Conservation (phyloP, 1,284 basidiomycete species). For the Cutaneotrichosporon sp. region DNA sequence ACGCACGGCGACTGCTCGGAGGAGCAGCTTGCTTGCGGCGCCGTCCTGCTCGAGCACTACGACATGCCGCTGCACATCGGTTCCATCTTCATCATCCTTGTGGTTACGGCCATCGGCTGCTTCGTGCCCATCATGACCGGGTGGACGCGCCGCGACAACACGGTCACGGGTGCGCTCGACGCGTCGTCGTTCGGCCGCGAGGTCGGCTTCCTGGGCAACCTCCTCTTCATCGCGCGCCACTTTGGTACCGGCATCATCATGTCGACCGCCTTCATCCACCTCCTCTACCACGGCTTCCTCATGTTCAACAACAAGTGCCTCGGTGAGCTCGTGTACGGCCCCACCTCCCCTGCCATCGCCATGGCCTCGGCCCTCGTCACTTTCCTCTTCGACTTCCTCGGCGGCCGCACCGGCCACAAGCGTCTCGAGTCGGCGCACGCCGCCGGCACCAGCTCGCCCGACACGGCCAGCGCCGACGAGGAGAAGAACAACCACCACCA, state of each 20-base stretch:
- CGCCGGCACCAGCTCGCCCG: neutral
- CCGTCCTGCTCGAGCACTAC: constrained; percentile 44
- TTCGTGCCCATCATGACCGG: constrained; percentile 46
- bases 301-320: constrained; percentile 54
- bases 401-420: constrained; percentile 8
- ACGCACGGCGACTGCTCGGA: constrained; percentile 54
- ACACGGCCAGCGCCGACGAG: neutral
- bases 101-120: constrained; percentile 51
- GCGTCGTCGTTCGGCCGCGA: constrained; percentile 13
- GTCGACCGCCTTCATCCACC: constrained; percentile 36
- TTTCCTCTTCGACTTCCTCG: constrained; percentile 50
- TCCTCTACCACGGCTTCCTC: constrained; percentile 55
- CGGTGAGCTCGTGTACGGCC: constrained; percentile 54
- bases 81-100: constrained; percentile 54
- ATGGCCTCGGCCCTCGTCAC: constrained; percentile 44
- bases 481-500: neutral
- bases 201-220: constrained; percentile 28
- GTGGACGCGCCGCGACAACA: constrained; percentile 4
- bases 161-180: constrained; percentile 7
- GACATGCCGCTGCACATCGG: constrained; percentile 54
- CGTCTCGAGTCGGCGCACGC: neutral
- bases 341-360: constrained; percentile 53
- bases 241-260: constrained; percentile 39
- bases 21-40: constrained; percentile 46
- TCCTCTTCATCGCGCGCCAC: constrained; percentile 52